These are phyloP conservation scores for Ascochyta pisi DNA, from an alignment of 2,329 filamentous ascomycete genomes.

Conservation along the genomic window DNA sequence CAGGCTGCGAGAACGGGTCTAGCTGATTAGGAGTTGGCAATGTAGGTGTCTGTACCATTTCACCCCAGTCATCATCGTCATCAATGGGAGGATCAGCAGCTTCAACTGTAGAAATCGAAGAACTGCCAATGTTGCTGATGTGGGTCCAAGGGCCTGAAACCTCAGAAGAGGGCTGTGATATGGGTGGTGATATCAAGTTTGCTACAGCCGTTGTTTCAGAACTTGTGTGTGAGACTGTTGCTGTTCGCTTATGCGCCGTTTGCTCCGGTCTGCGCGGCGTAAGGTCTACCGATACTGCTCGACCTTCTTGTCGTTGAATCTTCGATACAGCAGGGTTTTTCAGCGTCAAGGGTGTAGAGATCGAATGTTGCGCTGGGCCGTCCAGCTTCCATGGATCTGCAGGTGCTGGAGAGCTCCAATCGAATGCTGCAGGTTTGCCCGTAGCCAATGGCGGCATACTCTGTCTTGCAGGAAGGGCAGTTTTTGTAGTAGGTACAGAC, in stretches of 20 bases:
- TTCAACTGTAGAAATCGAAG: constrained; percentile 7
- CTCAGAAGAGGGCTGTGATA: constrained; percentile 6
- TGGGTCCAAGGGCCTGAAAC: constrained; percentile 25
- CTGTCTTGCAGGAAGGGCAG: constrained; percentile 26
- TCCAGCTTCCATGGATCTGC: constrained; percentile 30
- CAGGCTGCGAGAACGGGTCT: constrained; percentile 18
- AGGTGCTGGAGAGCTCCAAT: constrained; percentile 43
- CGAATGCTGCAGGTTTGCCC: constrained; percentile 38
- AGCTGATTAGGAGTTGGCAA: constrained; percentile 28
- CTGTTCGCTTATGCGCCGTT: constrained; percentile 23
- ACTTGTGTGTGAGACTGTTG: constrained; percentile 11
- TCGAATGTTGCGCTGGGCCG: constrained; percentile 20
- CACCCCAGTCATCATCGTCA: constrained; percentile 49
- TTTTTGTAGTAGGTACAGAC: constrained; percentile 24
- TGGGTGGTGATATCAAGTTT: constrained; percentile 20
- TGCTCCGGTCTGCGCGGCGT: constrained; percentile 18
- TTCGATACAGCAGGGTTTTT: constrained; percentile 25
- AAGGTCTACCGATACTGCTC: constrained; percentile 31
- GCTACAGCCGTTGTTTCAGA: constrained; percentile 25
- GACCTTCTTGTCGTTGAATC: constrained; percentile 28
- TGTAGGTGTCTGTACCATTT: constrained; percentile 49
- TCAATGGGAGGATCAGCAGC: constrained; percentile 18
- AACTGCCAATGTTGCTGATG: constrained; percentile 24
- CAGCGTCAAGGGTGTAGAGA: constrained; percentile 25
- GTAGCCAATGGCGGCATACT: constrained; percentile 31